Base-by-base conservation (phyloP, 2,329 filamentous ascomycete genomes). In the Colletotrichum graminicola region DNA sequence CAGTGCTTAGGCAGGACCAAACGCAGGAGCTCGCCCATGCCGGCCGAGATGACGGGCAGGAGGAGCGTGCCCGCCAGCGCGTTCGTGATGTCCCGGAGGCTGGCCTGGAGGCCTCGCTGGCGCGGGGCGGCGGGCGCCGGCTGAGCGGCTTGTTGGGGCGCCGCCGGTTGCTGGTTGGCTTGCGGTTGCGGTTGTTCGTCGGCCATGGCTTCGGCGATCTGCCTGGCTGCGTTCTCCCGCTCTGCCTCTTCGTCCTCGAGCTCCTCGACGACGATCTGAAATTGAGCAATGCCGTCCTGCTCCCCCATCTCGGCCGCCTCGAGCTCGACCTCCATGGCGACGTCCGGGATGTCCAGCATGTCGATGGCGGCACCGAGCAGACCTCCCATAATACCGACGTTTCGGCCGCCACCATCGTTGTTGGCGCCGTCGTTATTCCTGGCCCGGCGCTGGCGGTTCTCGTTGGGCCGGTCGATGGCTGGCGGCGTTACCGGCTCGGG, bases 41-140 rank as follows among this genome's bases (percentile, higher is more conserved):
- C 87, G 39, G 91, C 93, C 0, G 94, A 94, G 55, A 98, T 90
- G 14, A 90, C 90, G 0, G 96, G 96, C 77, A 97, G 94, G 16
- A 97, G 85, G 2, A 99, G 82, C 1, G 87, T 84, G 18, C 85
- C 84, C 39, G 87, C 84, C 10, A 89, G 79, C 49, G 84, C 83
- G 76, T 87, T 86, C 41, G 86, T 82, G 7, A 87, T 76, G 55
- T 81, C 81, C 1, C 81, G 80, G 1, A 87, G 75, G 21, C 83
- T 79, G 18, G 76, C 77, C 52, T 80, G 80, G 32, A 83, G 74
- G 52, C 77, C 72, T n/a, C 76, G 75, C 29, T 75, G 71, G 3
- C 73, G 74, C 64, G 75, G 71, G 8, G 64, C 71, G 45, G 71
- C 75, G 32, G 63, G 75, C 72, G 67, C 73, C 56, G 71, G 65